Evolutionary conservation across 371 early-diverging fungal species (phyloP).

Genomic region (Smittium mucronatum): DNA sequence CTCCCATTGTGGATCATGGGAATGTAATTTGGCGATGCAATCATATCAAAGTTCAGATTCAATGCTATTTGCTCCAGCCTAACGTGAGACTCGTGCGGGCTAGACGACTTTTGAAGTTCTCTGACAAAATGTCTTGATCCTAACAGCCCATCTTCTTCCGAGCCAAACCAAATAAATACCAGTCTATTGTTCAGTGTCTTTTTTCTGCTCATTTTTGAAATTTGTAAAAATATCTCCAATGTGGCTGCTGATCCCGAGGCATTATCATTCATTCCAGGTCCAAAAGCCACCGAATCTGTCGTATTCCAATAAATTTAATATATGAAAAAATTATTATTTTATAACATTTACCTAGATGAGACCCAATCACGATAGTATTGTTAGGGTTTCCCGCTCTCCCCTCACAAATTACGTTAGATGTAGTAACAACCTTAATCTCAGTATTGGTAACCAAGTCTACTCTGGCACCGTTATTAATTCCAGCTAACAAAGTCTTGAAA

Average conservation of each 20-base stretch:
- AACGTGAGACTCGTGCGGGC: background rate
- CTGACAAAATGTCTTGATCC: slow-evolving; percentile 55
- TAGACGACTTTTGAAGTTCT: slow-evolving; percentile 16
- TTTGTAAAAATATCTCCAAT: slow-evolving; percentile 42
- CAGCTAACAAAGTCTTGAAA: slow-evolving; percentile 16
- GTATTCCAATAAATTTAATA: no score
- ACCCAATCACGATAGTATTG: slow-evolving; percentile 28
- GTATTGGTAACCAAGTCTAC: slow-evolving; percentile 21
- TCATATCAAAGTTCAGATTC: slow-evolving; percentile 65
- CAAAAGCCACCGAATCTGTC: slow-evolving; percentile 46
- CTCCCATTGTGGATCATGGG: slow-evolving; percentile 37
- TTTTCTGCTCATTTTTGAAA: slow-evolving; percentile 23
- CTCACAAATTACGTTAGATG: slow-evolving; percentile 30
- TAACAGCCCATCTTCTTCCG: slow-evolving; percentile 61
- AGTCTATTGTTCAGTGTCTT: slow-evolving; percentile 29
- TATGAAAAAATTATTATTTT: no score
- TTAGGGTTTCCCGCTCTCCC: slow-evolving; percentile 19
- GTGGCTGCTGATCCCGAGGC: slow-evolving; percentile 52
- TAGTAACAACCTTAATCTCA: slow-evolving; percentile 21
- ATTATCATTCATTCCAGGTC: slow-evolving; percentile 58
- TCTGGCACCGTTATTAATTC: background rate
- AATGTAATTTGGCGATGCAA: slow-evolving; percentile 62
- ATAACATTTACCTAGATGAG: slow-evolving; percentile 21
- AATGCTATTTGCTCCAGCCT: slow-evolving; percentile 37
- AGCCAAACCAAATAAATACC: slow-evolving; percentile 62